Evolutionary conservation across 2,329 filamentous ascomycete species (phyloP).

Genomic region (Bipolaris zeicola): DNA sequence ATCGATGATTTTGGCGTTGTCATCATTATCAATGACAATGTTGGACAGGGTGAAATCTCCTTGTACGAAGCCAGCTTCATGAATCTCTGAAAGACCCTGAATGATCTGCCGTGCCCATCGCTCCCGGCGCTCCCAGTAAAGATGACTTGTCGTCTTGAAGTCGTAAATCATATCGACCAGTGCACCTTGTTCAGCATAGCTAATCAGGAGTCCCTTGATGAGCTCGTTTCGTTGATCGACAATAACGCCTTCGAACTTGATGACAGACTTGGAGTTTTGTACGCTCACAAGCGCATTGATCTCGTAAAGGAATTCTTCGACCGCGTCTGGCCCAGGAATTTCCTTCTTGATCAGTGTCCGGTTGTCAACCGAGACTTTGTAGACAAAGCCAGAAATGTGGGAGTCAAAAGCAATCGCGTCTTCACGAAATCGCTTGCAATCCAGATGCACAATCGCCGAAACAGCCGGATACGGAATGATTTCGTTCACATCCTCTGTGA

Average conservation of each 20-base stretch:
- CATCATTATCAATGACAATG: slow-evolving; percentile 84
- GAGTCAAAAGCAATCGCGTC: slow-evolving; percentile 81
- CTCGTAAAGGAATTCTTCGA: slow-evolving; percentile 97
- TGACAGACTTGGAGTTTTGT: slow-evolving; percentile 74
- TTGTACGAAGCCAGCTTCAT: slow-evolving; percentile 95
- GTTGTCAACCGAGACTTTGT: slow-evolving; percentile 78
- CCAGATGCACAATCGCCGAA: slow-evolving; percentile 74
- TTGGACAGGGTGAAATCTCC: slow-evolving; percentile 97
- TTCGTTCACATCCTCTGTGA: slow-evolving; percentile 96
- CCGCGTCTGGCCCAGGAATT: slow-evolving; percentile 91
- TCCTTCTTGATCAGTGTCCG: slow-evolving; percentile 92
- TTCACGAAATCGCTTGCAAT: slow-evolving; percentile 66
- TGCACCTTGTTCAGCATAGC: slow-evolving; percentile 83
- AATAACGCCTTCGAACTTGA: slow-evolving; percentile 84
- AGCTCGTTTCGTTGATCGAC: slow-evolving; percentile 74
- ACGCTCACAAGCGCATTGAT: slow-evolving; percentile 90
- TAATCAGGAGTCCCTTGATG: slow-evolving; percentile 89
- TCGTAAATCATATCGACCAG: slow-evolving; percentile 93
- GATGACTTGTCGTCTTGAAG: slow-evolving; percentile 58
- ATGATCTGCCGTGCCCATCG: slow-evolving; percentile 93
- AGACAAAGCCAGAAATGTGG: slow-evolving; percentile 96
- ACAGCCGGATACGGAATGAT: slow-evolving; percentile 84
- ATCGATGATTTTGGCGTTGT: slow-evolving; percentile 95
- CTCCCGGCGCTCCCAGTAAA: slow-evolving; percentile 75
- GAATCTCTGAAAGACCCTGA: slow-evolving; percentile 85